Evolutionary conservation across 2,329 filamentous ascomycete species (phyloP).

Genomic region (Zymoseptoria tritici): DNA sequence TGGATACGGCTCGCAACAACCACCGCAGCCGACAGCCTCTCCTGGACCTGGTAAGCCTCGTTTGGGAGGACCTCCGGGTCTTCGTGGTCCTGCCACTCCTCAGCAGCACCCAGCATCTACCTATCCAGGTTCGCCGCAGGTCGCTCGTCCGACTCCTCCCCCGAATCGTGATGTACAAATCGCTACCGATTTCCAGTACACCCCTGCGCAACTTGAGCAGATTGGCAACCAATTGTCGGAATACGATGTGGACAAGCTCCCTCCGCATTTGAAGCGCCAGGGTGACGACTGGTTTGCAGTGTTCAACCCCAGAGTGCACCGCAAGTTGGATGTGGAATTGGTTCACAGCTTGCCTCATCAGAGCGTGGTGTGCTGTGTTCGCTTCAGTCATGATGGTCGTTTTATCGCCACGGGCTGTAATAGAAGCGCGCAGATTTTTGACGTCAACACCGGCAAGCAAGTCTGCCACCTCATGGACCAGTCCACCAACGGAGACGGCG

Average conservation of each 20-base stretch:
- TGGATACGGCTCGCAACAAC: conserved; percentile 74
- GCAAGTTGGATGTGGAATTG: conserved; percentile 85
- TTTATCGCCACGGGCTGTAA: conserved; percentile 97
- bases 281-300: conserved; percentile 92
- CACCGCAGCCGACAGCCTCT: conserved; percentile 76
- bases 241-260: conserved; percentile 76
- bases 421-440: conserved; percentile 97
- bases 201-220: conserved; percentile 32
- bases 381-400: conserved; percentile 92
- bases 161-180: conserved; percentile 31
- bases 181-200: conserved; percentile 27
- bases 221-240: conserved; percentile 72
- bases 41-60: conserved; percentile 70
- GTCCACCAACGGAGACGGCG: conserved; percentile 75
- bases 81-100: conserved; percentile 67
- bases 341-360: conserved; percentile 89
- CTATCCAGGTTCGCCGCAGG: conserved; percentile 83
- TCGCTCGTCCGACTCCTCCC: conserved; percentile 72
- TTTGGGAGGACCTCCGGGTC: conserved; percentile 17
- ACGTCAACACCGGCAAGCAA: conserved; percentile 78
- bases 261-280: conserved; percentile 79
- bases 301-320: conserved; percentile 81
- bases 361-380: conserved; percentile 95
- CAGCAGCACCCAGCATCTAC: conserved; percentile 84
- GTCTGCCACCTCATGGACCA: conserved; percentile 87